These are phyloP conservation scores for Teratosphaeria gauchensis DNA, from an alignment of 2,329 filamentous ascomycete species.

Conservation along the genomic window DNA sequence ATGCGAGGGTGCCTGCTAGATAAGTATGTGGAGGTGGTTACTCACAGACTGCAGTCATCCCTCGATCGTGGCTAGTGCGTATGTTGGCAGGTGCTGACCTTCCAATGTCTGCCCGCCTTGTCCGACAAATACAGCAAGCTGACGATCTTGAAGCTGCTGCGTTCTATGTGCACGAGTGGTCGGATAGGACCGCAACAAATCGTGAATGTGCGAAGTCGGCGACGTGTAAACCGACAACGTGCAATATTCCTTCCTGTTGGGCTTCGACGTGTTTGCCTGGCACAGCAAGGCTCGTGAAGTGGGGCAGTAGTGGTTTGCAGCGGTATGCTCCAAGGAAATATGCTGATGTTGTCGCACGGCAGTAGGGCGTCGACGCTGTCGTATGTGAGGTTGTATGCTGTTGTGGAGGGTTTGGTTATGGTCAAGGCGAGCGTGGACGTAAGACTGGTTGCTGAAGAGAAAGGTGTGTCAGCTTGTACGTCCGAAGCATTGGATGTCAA, in stretches of 20 bases:
- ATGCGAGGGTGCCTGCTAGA: neutral
- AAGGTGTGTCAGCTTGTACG: neutral
- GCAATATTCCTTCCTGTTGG: neutral
- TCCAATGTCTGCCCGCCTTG: constrained; percentile 10
- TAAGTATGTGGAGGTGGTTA: constrained; percentile 19
- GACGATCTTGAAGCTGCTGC: neutral
- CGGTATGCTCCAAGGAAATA: neutral
- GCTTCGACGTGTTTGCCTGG: neutral
- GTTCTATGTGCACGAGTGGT: neutral
- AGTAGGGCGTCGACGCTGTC: constrained; percentile 1
- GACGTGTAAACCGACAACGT: constrained; percentile 3
- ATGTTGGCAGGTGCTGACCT: constrained; percentile 7
- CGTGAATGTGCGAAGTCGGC: neutral
- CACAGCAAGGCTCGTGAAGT: neutral
- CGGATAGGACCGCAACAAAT: constrained; percentile 9
- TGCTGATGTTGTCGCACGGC: neutral
- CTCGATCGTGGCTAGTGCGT: constrained; percentile 13
- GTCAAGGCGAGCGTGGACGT: neutral
- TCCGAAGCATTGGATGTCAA: constrained; percentile 1
- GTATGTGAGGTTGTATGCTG: neutral
- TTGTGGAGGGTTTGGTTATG: neutral
- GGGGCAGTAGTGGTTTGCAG: neutral
- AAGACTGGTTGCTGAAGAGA: neutral
- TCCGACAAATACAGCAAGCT: constrained; percentile 3
- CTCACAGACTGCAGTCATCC: constrained; percentile 22